Evolutionary conservation across 257 asterid genomes (phyloP).

Genomic region (Catharanthus roseus): DNA sequence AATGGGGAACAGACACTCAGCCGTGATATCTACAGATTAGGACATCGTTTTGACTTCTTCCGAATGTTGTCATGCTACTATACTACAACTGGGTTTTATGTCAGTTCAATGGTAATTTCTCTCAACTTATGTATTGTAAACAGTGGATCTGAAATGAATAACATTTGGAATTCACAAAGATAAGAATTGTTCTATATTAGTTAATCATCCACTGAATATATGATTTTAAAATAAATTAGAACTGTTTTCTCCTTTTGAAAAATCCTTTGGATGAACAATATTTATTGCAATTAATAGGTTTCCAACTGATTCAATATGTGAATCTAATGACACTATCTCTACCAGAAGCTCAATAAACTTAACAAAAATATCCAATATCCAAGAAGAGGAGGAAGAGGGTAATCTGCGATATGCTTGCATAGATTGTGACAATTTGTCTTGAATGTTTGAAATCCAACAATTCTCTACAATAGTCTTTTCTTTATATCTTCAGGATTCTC

Average conservation of each 20-base stretch:
- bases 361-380: not conserved
- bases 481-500: not conserved
- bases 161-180: not conserved
- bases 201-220: not conserved
- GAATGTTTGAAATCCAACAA: not conserved
- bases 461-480: not conserved
- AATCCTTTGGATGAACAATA: not conserved
- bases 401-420: not conserved
- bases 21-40: slow-evolving; percentile 91
- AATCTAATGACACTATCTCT: not conserved
- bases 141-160: not conserved
- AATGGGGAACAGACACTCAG: slow-evolving; percentile 94
- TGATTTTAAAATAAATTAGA: not conserved
- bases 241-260: not conserved
- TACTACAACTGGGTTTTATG: slow-evolving; percentile 85
- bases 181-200: not conserved
- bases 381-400: not conserved
- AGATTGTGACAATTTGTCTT: not conserved
- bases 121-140: slow-evolving; percentile 2
- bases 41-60: slow-evolving; percentile 95
- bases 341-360: not conserved
- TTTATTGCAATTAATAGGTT: not conserved
- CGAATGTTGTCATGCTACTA: slow-evolving; percentile 85
- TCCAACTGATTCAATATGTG: not conserved
- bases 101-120: slow-evolving; percentile 80